Percentiles rank a stretch among this genome's conserved stretches.
Evolutionary conservation across 768 basidiomycete species (phyloP).

Genomic region (Suillus weaverae): DNA sequence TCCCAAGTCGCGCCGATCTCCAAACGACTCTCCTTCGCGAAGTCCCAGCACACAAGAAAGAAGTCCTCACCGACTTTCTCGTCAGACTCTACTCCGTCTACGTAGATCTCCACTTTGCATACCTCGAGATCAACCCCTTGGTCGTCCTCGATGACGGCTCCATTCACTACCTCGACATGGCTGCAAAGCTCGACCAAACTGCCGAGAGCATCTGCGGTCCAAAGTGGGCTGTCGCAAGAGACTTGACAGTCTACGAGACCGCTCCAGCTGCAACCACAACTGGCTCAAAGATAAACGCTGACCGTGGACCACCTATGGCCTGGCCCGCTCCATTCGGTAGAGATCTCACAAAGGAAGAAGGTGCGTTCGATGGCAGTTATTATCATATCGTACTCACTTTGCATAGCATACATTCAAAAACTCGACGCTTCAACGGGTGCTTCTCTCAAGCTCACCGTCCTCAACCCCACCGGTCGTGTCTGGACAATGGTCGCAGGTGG

Average conservation of each 20-base stretch:
- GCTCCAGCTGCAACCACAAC: slow-evolving; percentile 39
- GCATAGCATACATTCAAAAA: slow-evolving; percentile 91
- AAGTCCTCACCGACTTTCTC: slow-evolving; percentile 93
- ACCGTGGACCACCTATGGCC: slow-evolving; percentile 97
- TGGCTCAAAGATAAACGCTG: slow-evolving; percentile 64
- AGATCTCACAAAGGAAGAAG: slow-evolving; percentile 94
- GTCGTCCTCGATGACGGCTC: slow-evolving; percentile 82
- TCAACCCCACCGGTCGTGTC: slow-evolving; percentile 91
- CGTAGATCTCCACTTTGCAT: slow-evolving; percentile 98
- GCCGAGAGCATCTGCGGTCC: slow-evolving; percentile 97
- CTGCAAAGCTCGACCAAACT: slow-evolving; percentile 99
- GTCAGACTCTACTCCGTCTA: slow-evolving; percentile 95
- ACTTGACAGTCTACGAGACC: slow-evolving; percentile 71
- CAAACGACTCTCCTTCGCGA: slow-evolving; percentile 72
- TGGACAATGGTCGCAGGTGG: slow-evolving; percentile 99
- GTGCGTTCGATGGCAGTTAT: background rate
- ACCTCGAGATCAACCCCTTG: slow-evolving; percentile 99
- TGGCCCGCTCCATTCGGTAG: slow-evolving; percentile 97
- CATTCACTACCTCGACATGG: slow-evolving; percentile 98
- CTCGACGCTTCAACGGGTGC: slow-evolving; percentile 96
- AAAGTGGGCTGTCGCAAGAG: slow-evolving; percentile 98
- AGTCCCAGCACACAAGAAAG: slow-evolving; percentile 83
- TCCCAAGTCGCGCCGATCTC: slow-evolving; percentile 83
- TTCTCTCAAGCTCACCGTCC: slow-evolving; percentile 95
- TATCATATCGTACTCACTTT: background rate